Conservation (phyloP, 257 asterid species). For the Orobanche coerulescens region DNA sequence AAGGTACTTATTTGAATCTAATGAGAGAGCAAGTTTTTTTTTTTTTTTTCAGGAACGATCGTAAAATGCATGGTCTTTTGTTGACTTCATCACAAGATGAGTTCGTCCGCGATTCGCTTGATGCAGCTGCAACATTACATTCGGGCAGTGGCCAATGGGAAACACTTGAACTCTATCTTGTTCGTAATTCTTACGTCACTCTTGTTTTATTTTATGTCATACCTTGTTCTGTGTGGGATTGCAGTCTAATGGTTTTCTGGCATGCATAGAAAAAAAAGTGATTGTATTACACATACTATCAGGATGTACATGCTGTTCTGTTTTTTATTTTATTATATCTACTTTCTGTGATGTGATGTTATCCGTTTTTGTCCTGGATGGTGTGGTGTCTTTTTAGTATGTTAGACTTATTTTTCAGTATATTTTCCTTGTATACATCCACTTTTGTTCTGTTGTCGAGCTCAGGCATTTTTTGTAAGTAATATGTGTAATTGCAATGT, state of each 20-base stretch:
- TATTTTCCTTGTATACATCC: constrained; percentile 4
- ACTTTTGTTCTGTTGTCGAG: neutral
- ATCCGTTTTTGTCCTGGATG: neutral
- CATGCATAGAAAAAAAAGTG: neutral
- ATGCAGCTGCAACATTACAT: constrained; percentile 41
- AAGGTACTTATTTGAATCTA: constrained; percentile 8
- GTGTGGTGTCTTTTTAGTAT: neutral
- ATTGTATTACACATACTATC: neutral
- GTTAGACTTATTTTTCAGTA: neutral
- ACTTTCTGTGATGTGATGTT: neutral
- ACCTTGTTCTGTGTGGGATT: neutral
- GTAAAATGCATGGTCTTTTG: constrained; percentile 48
- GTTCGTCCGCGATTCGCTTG: constrained; percentile 36
- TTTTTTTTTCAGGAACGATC: constrained; percentile 52
- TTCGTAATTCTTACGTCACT: constrained; percentile 33
- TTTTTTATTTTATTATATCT: neutral
- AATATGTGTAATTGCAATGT: neutral
- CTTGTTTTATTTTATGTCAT: neutral
- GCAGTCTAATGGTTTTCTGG: constrained; percentile 12
- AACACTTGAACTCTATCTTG: constrained; percentile 87
- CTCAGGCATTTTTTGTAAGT: neutral
- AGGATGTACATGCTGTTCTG: neutral
- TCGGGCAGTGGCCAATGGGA: constrained; percentile 72
- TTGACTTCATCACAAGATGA: constrained; percentile 73
- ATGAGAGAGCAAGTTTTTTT: constrained; percentile 12